Evolutionary conservation across 202 grass and related monocot genomes (phyloP).

Genomic region (Alloteropsis angusta): DNA sequence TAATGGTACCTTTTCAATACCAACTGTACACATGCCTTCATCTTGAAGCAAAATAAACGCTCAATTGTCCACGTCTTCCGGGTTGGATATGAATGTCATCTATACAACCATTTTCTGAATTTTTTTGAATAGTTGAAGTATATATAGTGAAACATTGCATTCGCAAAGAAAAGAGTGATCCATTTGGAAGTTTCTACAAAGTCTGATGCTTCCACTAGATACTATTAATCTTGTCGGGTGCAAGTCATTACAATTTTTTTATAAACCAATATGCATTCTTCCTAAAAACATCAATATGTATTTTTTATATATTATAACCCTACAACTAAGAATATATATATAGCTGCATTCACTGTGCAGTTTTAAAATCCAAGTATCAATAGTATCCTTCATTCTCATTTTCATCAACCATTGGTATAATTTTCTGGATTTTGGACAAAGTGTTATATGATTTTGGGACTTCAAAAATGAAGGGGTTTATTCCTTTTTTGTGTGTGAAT

Average conservation of each 20-base stretch:
- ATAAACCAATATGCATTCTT: not conserved
- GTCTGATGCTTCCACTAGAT: not conserved
- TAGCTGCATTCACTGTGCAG: not conserved
- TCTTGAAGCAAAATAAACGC: constrained; percentile 14
- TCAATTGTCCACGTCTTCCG: not conserved
- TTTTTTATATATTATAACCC: not conserved
- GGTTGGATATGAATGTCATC: not conserved
- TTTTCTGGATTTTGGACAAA: not conserved
- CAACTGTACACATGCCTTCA: constrained; percentile 25
- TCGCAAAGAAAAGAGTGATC: not conserved
- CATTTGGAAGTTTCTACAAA: not conserved
- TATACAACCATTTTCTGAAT: not conserved
- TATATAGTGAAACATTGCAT: not conserved
- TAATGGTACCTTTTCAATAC: not conserved
- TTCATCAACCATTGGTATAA: not conserved
- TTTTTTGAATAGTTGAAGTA: not conserved
- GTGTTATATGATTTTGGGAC: not conserved
- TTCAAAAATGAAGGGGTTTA: not conserved
- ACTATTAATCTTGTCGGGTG: not conserved
- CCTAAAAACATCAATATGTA: not conserved
- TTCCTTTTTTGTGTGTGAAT: not conserved
- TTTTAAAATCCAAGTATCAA: not conserved
- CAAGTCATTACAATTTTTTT: not conserved
- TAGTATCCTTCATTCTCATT: not conserved
- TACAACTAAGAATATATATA: not conserved